Conservation (phyloP, 176 grass and related monocot genomes). For the Ananas comosus region DNA sequence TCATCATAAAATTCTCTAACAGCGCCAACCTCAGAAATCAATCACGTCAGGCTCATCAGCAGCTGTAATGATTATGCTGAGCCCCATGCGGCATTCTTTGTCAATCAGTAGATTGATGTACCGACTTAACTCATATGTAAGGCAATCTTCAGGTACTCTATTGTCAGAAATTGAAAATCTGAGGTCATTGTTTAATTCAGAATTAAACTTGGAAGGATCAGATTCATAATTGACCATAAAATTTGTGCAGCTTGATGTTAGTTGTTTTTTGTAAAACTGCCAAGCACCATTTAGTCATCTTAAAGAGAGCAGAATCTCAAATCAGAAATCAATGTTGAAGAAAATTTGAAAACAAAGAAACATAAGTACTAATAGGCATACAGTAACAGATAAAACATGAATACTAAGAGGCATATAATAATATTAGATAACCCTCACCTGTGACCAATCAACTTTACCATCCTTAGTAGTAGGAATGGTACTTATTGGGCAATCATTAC, state of each 20-base stretch:
- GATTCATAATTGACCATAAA: not conserved
- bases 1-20: too few relatives aligned
- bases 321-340: not conserved
- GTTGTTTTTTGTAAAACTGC: not conserved
- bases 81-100: too few relatives aligned
- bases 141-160: not conserved
- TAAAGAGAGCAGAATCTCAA: not conserved
- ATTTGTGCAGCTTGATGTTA: too few relatives aligned
- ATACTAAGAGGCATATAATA: not conserved
- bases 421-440: conserved; percentile 40
- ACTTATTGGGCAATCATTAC: conserved; percentile 42
- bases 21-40: too few relatives aligned
- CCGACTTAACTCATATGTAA: too few relatives aligned
- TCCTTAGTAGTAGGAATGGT: conserved; percentile 79
- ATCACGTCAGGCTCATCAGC: too few relatives aligned
- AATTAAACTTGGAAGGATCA: not conserved
- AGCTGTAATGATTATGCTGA: too few relatives aligned
- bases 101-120: too few relatives aligned
- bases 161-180: not conserved
- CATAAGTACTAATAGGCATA: not conserved
- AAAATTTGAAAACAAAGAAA: not conserved
- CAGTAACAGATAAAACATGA: not conserved
- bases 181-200: not conserved
- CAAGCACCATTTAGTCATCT: not conserved
- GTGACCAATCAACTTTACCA: conserved; percentile 93